Evolutionary conservation across 1,139 yeast species (phyloP), one percentile per base, ranked within the genome.

Genomic region (Saccharomycopsis phalli): DNA sequence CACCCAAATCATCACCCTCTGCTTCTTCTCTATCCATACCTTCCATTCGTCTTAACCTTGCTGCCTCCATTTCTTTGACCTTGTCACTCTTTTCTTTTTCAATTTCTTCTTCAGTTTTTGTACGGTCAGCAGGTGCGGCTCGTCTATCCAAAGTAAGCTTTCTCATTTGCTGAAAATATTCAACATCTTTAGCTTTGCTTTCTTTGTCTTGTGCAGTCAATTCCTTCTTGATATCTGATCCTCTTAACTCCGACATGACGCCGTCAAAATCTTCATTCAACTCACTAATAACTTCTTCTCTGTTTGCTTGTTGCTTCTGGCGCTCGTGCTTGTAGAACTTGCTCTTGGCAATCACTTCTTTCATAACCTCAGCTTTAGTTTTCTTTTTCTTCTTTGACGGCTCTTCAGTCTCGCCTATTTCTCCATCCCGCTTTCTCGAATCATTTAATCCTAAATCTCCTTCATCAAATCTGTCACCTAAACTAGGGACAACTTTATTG

Each of bases 111-210:
- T 75, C 84, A 0, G 97, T 88, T 61, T 88, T 86, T 1, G 96
- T 87, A 59, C 96, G 71, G 47, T 87, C 95, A n/a, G 93, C 76
- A n/a, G 98, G 98, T 7, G 74, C 87, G 1, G 97, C 88, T 52
- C 97, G 72, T 54, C 81, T 74, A 46, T 93, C 98, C 55, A 82
- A 71, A 4, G 79, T 78, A 54, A 91, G 70, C 53, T 82, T 91
- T 46, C 83, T 74, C 23, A 91, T 88, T 50, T 76, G 73, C 50
- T 66, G 68, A 53, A 88, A 96, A 58, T 91, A 93, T 25, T 67
- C 75, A 11, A 66, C 61, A 49, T 77, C 81, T 36, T 65, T 69
- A 11, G 62, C 62, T 1, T 68, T 62, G 47, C 66, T 67, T 6
- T 57, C 56, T 21, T 55, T 54, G 18, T 46, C 46, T 13, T 44